phyloP scores from a whole-genome alignment of 768 basidiomycete species.

The Hemileccinum rubropunctum region DNA sequence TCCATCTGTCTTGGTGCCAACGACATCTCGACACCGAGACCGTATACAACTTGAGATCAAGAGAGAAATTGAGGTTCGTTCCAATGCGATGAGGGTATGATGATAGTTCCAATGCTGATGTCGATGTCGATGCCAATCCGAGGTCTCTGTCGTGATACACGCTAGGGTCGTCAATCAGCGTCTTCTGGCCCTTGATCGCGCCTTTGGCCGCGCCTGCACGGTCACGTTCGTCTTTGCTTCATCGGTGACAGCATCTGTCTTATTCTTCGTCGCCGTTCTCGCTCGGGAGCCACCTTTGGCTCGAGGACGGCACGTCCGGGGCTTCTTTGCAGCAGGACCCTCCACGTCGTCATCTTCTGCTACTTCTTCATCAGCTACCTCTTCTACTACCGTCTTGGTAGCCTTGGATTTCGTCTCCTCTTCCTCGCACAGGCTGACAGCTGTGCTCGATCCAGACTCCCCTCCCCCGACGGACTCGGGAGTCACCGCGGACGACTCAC shows the following conservation, averaged over 20 bases:
- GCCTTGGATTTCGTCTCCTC: slow-evolving; percentile 23
- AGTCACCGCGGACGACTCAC: slow-evolving; percentile 19
- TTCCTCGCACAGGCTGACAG: slow-evolving; percentile 31
- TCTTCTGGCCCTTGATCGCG: slow-evolving; percentile 30
- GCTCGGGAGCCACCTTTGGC: slow-evolving; percentile 24
- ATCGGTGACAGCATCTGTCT: slow-evolving; percentile 8
- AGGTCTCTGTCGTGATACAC: slow-evolving; percentile 5
- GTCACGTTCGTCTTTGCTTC: slow-evolving; percentile 16
- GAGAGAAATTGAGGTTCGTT: slow-evolving; percentile 18
- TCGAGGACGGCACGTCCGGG: slow-evolving; percentile 19
- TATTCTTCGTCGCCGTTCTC: slow-evolving; percentile 14
- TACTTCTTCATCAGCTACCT: slow-evolving; percentile 11
- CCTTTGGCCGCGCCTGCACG: slow-evolving; percentile 30
- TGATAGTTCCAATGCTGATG: slow-evolving; percentile 15
- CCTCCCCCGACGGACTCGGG: slow-evolving; percentile 27
- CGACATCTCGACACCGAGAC: slow-evolving; percentile 2
- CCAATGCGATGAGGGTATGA: slow-evolving; percentile 22
- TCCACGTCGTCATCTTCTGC: slow-evolving; percentile 14
- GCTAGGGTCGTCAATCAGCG: slow-evolving; percentile 21
- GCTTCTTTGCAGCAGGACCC: slow-evolving; percentile 15
- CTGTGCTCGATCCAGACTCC: slow-evolving; percentile 33
- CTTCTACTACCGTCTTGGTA: slow-evolving; percentile 9
- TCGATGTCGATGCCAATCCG: too few relatives aligned
- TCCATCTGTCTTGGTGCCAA: slow-evolving; percentile 4
- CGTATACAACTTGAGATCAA: slow-evolving; percentile 25